Evolutionary conservation across 148 eudicot genomes (phyloP).

Genomic region (Pouteria glomerata): DNA sequence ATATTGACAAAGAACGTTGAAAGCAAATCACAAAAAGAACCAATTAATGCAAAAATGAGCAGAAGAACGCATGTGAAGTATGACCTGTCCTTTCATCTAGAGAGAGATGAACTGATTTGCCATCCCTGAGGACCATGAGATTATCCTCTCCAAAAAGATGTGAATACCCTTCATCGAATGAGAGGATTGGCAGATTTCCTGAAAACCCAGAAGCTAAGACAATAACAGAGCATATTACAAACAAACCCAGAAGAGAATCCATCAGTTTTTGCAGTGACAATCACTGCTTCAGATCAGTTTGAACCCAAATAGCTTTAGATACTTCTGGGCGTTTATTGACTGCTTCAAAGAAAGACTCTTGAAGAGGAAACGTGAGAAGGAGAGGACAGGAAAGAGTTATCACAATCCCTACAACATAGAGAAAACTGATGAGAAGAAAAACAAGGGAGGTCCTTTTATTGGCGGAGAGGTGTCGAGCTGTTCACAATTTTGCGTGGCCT

Average conservation of each 20-base stretch:
- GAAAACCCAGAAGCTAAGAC: slow-evolving; percentile 29
- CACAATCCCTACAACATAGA: no score
- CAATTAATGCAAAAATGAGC: background rate
- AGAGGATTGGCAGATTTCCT: slow-evolving; percentile 48
- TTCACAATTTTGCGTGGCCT: no score
- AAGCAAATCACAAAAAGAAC: background rate
- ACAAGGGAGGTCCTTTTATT: no score
- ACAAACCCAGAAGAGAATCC: slow-evolving; percentile 19
- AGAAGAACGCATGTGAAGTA: background rate
- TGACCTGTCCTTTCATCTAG: slow-evolving; percentile 85
- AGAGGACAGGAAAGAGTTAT: no score
- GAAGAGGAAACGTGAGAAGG: no score
- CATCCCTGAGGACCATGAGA: slow-evolving; percentile 76
- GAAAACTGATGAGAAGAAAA: no score
- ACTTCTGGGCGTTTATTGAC: background rate
- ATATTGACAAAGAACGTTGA: no score
- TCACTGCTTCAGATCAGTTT: slow-evolving; percentile 1
- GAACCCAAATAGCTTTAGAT: background rate
- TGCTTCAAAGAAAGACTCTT: background rate
- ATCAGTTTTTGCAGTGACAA: slow-evolving; percentile 10
- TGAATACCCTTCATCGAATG: slow-evolving; percentile 93
- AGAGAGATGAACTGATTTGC: slow-evolving; percentile 83
- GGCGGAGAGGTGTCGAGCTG: no score
- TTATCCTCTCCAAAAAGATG: slow-evolving; percentile 84
- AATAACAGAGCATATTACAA: slow-evolving; percentile 35